phyloP scores from a whole-genome alignment of 2,329 filamentous ascomycete species.

The Emergomyces orientalis region DNA sequence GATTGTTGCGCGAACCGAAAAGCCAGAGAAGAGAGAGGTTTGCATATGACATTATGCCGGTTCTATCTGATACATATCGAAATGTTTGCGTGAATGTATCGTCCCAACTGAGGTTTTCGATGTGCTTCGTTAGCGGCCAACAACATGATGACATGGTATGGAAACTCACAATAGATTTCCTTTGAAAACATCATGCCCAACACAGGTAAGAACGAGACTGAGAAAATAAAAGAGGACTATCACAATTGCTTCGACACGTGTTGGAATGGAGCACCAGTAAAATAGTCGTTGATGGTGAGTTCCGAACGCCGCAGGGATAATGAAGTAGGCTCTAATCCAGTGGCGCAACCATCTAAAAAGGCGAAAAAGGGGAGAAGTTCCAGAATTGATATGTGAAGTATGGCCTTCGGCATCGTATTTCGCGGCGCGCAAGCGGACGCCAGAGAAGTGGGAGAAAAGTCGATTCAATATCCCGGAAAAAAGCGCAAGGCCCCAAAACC shows the following conservation, averaged over 20 bases:
- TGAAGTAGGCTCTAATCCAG: slow-evolving; percentile 32
- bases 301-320: slow-evolving; percentile 38
- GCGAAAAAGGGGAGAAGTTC: slow-evolving; percentile 5
- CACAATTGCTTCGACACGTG: slow-evolving; percentile 39
- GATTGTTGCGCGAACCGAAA: slow-evolving; percentile 58
- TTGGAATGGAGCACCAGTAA: slow-evolving; percentile 40
- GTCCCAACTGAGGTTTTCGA: slow-evolving; percentile 12
- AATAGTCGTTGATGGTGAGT: slow-evolving; percentile 34
- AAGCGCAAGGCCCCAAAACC: slow-evolving; percentile 34
- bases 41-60: slow-evolving; percentile 54
- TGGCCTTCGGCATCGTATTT: slow-evolving; percentile 15
- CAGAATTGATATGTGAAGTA: neutral
- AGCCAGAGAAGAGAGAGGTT: slow-evolving; percentile 58
- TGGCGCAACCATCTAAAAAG: slow-evolving; percentile 16
- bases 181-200: slow-evolving; percentile 38
- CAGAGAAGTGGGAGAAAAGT: slow-evolving; percentile 18
- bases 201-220: slow-evolving; percentile 35
- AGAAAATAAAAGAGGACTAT: slow-evolving; percentile 39
- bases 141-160: neutral
- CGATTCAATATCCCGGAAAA: slow-evolving; percentile 28
- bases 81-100: slow-evolving; percentile 29
- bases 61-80: slow-evolving; percentile 54
- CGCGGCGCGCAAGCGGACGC: slow-evolving; percentile 6
- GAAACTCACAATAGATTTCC: slow-evolving; percentile 42
- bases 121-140: neutral